These are phyloP conservation scores for Auricularia sp. DNA, from an alignment of 768 basidiomycete species.

Conservation along the genomic window DNA sequence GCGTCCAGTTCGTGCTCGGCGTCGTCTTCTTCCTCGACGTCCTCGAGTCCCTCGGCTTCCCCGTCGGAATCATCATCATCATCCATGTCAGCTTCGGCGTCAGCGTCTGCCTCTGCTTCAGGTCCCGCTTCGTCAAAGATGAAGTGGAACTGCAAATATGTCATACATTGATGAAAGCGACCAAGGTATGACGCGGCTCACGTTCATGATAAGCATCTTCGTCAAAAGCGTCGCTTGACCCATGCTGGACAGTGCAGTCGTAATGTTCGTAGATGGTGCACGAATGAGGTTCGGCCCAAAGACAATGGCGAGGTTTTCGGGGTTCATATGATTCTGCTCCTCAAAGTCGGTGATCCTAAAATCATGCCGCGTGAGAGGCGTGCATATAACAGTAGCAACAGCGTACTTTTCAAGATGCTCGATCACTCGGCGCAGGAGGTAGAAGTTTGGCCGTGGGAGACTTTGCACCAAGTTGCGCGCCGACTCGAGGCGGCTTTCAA, in stretches of 20 bases:
- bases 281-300: conserved; percentile 76
- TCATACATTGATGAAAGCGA: conserved; percentile 7
- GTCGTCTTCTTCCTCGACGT: background rate
- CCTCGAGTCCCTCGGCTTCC: background rate
- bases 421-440: conserved; percentile 65
- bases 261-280: conserved; percentile 70
- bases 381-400: conserved; percentile 24
- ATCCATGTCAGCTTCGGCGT: conserved; percentile 28
- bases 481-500: conserved; percentile 52
- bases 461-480: conserved; percentile 60
- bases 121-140: conserved; percentile 55
- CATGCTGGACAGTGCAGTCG: conserved; percentile 73
- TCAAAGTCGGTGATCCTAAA: conserved; percentile 77
- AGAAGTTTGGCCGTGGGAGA: conserved; percentile 65
- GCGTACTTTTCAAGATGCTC: conserved; percentile 65
- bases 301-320: conserved; percentile 74
- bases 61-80: background rate
- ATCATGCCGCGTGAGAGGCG: background rate
- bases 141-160: conserved; percentile 38
- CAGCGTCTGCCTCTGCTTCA: conserved; percentile 33
- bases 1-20: background rate
- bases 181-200: conserved; percentile 27
- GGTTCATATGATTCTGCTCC: conserved; percentile 84
- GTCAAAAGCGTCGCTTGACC: conserved; percentile 65
- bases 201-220: conserved; percentile 67